A percentile compares a stretch with the other conserved stretches of the same genome.
phyloP scores from a whole-genome alignment of 345 rosid species.

The Hibiscus mutabilis region DNA sequence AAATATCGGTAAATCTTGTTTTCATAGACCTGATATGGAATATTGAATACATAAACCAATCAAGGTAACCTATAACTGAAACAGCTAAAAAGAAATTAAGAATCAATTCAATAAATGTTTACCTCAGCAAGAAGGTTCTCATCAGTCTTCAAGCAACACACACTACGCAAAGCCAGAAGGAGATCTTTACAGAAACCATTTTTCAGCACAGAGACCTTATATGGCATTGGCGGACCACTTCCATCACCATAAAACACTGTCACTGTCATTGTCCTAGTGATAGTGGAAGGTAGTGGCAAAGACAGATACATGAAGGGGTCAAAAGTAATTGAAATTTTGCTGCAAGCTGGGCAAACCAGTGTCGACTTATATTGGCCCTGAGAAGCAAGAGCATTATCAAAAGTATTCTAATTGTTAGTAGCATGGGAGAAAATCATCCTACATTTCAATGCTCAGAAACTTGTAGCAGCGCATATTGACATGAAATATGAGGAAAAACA shows the following conservation, averaged over 20 bases:
- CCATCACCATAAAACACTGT: slow-evolving; percentile 74
- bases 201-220: slow-evolving; percentile 66
- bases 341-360: slow-evolving; percentile 77
- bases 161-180: slow-evolving; percentile 50
- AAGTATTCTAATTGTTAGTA: slow-evolving; percentile 13
- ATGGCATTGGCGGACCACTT: slow-evolving; percentile 67
- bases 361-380: slow-evolving; percentile 99
- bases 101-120: slow-evolving; percentile 8
- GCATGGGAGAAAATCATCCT: not conserved
- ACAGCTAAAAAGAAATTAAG: not conserved
- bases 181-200: slow-evolving; percentile 74
- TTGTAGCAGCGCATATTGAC: not conserved
- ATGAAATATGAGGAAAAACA: not conserved
- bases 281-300: slow-evolving; percentile 81
- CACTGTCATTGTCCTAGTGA: slow-evolving; percentile 74
- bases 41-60: slow-evolving; percentile 18
- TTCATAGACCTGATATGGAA: slow-evolving; percentile 47
- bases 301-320: slow-evolving; percentile 96
- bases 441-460: not conserved
- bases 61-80: not conserved
- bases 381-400: slow-evolving; percentile 14
- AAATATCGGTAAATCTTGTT: slow-evolving; percentile 49
- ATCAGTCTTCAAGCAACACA: slow-evolving; percentile 69
- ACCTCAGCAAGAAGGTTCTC: slow-evolving; percentile 89
- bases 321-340: slow-evolving; percentile 79